phyloP scores from a whole-genome alignment of 176 grass and related monocot genomes.

The Hordeum marinum region DNA sequence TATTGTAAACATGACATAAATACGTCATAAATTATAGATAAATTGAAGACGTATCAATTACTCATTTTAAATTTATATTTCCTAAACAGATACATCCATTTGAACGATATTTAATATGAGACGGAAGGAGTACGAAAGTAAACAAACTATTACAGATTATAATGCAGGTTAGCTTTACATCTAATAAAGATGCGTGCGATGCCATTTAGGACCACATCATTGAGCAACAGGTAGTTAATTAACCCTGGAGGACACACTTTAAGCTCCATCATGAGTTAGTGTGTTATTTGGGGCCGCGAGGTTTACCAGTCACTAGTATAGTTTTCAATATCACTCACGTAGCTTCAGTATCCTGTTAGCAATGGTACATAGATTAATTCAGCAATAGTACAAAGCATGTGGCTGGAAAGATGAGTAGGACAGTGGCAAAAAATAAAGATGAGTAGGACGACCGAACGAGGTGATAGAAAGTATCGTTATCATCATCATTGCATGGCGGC shows the following conservation, averaged over 20 bases:
- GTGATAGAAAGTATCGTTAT: constrained; percentile 18
- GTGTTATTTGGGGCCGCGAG: not conserved
- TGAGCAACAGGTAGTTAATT: not conserved
- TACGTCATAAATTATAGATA: no score
- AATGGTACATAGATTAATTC: constrained; percentile 1
- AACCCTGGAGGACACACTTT: not conserved
- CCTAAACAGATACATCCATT: no score
- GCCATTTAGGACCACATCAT: not conserved
- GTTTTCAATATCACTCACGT: constrained; percentile 11
- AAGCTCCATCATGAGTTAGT: not conserved
- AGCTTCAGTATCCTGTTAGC: not conserved
- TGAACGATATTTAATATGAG: no score
- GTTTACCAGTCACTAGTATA: not conserved
- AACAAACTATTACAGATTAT: no score
- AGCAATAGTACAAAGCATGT: constrained; percentile 23
- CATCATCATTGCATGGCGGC: not conserved
- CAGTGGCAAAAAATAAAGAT: no score
- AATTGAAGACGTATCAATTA: no score
- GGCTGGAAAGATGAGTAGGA: constrained; percentile 19
- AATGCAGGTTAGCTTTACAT: not conserved
- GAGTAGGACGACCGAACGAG: constrained; percentile 1
- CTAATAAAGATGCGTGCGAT: not conserved
- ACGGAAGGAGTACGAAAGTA: no score
- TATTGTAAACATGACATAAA: no score
- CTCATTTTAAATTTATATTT: no score